Base-by-base conservation (phyloP, 441 rosid species). In the Pelargonium citronellum region DNA sequence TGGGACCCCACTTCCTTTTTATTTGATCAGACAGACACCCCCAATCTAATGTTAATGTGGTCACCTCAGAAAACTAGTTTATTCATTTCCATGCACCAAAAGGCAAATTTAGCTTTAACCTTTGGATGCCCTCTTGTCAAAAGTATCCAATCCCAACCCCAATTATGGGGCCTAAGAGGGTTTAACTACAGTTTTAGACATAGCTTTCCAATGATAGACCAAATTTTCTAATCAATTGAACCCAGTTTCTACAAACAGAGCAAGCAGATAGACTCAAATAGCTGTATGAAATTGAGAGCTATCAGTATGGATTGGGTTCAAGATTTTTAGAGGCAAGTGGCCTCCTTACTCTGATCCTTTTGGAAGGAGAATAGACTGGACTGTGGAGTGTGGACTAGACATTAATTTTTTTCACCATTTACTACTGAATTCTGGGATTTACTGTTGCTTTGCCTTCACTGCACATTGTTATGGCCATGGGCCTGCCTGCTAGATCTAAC, bases 1-100 rank as follows among this genome's bases (percentile, higher is more conserved):
- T 67, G 19, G 71, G 67, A 69, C 71, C 53, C 71, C 66, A 55
- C 22, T 1, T 43, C 19, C 15, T 16, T 20, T 69, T 78, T 60
- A 77, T 64, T 73, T 64, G 71, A 60, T 61, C 77, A 70, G 77
- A 68, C 70, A 43, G n/a, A 11, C 12, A 57, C 73, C 80, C 66
- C 81, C 41, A 71, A 58, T 58, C 15, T 15, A 68, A 73, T 17
- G 27, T 58, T 6, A 66, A 17, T 66, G 57, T 62, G 57, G 58
- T 39, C 51, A 66, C 75, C 66, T 69, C 1, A 67, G 70, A 62
- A 46, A 37, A 24, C 64, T 67, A 67, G 16, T 60, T 37, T 69
- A 37, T 72, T 61, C 16, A 49, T 49, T 49, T 19, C 27, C 39
- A 34, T 51, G 27, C 64, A 60, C 66, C 43, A 17, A 3, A 27